Evolutionary conservation across 1,284 basidiomycete species (phyloP), one percentile per base, ranked within the genome.

Genomic region (Pseudozyma thailandica): DNA sequence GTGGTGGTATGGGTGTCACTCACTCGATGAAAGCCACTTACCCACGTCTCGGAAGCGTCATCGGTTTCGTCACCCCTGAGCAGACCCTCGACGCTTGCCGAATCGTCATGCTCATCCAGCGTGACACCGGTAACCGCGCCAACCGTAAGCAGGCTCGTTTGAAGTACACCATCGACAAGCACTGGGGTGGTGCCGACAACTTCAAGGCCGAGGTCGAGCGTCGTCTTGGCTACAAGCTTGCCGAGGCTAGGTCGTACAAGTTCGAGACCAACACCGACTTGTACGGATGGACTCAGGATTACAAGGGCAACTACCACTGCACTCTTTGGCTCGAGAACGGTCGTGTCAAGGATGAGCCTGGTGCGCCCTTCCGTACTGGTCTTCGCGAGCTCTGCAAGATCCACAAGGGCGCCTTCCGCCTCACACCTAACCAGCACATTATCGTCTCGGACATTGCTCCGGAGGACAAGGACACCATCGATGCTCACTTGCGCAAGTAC

Each of bases 11-110:
- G 95, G 95, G 95, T 84, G 95, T 98, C 44, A 98, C 95, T 0
- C 94, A 98, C 83, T 93, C 92, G 50, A 96, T 93, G 88, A 98
- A 98, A 87, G 94, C 95, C 86, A 99, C 95, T 0, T 98, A 98
- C 84, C 96, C 96, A 43, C 90, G 96, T 65, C 85, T 91, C 39
- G 94, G 89, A 47, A 90, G 90, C 78, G 86, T 97, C 26, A 88
- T 99, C 72, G 96, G 95, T 53, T 99, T 97, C 86, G 93, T 93
- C 78, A 92, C 90, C 1, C 86, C 89, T 15, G 93, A 95, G 68
- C 90, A 98, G 83, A 93, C 91, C 49, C 88, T 88, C 78, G 86
- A 90, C 59, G 91, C 94, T 8, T 93, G 93, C 31, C 94, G 98
- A 85, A 90, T 91, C 82, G 88, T 98, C 79, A 91, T 99, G 90